Percentiles rank a stretch among this genome's conserved stretches.
These are phyloP conservation scores for Tolypocladium guangdongense DNA, from an alignment of 2,329 filamentous ascomycete species.

Conservation along the genomic window DNA sequence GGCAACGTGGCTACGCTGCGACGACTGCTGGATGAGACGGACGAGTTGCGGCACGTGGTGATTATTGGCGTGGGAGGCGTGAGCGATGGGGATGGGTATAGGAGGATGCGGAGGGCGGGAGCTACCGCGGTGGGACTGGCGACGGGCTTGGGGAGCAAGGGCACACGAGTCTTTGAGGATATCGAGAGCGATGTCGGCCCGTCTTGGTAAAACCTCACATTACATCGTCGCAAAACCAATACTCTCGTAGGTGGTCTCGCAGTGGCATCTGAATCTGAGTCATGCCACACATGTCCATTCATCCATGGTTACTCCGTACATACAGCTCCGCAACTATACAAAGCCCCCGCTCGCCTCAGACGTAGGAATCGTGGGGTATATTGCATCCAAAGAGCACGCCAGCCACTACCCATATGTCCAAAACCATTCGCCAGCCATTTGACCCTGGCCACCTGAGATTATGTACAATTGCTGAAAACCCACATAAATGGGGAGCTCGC, in stretches of 20 bases:
- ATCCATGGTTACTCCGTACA: not conserved
- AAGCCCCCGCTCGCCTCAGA: not conserved
- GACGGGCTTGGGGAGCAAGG: slow-evolving; percentile 56
- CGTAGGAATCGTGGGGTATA: slow-evolving; percentile 5
- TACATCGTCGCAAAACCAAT: not conserved
- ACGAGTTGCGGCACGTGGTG: slow-evolving; percentile 38
- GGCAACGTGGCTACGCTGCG: slow-evolving; percentile 66
- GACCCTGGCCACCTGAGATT: not conserved
- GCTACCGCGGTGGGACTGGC: slow-evolving; percentile 57
- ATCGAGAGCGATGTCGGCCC: slow-evolving; percentile 28
- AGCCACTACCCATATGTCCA: slow-evolving; percentile 1
- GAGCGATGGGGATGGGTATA: slow-evolving; percentile 47
- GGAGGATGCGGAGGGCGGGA: slow-evolving; percentile 55
- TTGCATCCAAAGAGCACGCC: slow-evolving; percentile 1
- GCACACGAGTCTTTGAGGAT: slow-evolving; percentile 49
- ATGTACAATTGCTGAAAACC: not conserved
- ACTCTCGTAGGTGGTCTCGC: too few relatives aligned
- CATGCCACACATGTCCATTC: not conserved
- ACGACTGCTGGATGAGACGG: slow-evolving; percentile 40
- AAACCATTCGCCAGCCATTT: not conserved
- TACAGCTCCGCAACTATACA: not conserved
- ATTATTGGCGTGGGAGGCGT: slow-evolving; percentile 69
- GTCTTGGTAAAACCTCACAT: slow-evolving; percentile 6
- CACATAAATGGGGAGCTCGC: slow-evolving; percentile 4
- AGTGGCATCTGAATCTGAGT: not conserved